Conservation (phyloP, 495 filamentous ascomycete genomes). For the Aspergillus avenaceus region DNA sequence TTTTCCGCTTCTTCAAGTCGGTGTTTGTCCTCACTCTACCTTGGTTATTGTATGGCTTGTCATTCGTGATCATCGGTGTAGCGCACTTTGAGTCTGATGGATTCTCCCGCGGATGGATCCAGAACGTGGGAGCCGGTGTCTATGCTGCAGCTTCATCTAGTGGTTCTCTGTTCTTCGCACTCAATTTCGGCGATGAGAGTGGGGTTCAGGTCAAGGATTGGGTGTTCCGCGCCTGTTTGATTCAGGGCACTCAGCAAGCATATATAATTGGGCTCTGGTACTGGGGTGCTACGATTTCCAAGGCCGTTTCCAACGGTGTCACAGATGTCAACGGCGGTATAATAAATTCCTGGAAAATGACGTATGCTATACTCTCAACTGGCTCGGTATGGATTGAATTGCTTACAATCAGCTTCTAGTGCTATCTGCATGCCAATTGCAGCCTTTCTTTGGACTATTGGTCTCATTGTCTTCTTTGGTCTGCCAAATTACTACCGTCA, state of each 20-base stretch:
- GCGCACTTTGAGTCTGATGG: slow-evolving; percentile 50
- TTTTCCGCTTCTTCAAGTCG: slow-evolving; percentile 60
- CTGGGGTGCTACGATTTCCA: slow-evolving; percentile 44
- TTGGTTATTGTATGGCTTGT: slow-evolving; percentile 62
- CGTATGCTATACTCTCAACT: slow-evolving; percentile 21
- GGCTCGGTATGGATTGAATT: not conserved
- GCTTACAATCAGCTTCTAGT: slow-evolving; percentile 17
- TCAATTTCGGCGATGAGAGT: slow-evolving; percentile 50
- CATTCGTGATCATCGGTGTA: slow-evolving; percentile 63
- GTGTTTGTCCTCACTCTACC: slow-evolving; percentile 56
- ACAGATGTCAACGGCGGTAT: slow-evolving; percentile 29
- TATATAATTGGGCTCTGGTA: slow-evolving; percentile 52
- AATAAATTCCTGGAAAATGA: slow-evolving; percentile 46
- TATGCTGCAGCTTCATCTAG: slow-evolving; percentile 48
- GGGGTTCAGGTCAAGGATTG: slow-evolving; percentile 46
- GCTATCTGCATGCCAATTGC: slow-evolving; percentile 42
- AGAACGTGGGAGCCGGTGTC: slow-evolving; percentile 43
- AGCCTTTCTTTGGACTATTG: slow-evolving; percentile 38
- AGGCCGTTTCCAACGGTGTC: slow-evolving; percentile 30
- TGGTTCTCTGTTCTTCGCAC: slow-evolving; percentile 48
- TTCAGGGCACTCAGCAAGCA: slow-evolving; percentile 47
- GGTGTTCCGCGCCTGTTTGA: slow-evolving; percentile 50
- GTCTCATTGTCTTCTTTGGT: slow-evolving; percentile 39
- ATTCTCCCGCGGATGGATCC: slow-evolving; percentile 44
- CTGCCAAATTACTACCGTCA: slow-evolving; percentile 53